Base-by-base conservation (phyloP, 139 green algal species). In the Volvox africanus region DNA sequence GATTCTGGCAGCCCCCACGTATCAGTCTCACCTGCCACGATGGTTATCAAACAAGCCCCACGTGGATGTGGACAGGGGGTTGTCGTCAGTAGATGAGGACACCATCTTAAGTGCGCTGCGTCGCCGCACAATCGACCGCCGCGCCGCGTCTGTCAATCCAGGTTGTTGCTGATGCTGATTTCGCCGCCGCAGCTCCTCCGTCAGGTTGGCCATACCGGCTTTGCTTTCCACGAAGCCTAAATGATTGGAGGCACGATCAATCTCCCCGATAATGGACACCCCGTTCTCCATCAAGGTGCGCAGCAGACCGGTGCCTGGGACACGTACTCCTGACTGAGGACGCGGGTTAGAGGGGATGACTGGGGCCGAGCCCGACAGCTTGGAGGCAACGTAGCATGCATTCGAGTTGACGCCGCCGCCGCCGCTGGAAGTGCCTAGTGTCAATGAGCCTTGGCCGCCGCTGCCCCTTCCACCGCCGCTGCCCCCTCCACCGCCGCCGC, bases 1-100 rank as follows among this genome's bases (percentile, higher is more conserved):
- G n/a, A n/a, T n/a, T n/a, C n/a, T n/a, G 44, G 44, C 44, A 55
- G 44, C 9, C 44, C 44, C 44, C 44, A 9, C 65, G 24, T 28
- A 73, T 73, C 65, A 2, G 21, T 73, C 65, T 24, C n/a, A 87
- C 82, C 82, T 77, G 61, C 19, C n/a, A 12, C 83, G 44, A 13
- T 14, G 1, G 36, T 65, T 37, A 1, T 89, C 67, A 36, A 89
- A 37, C 24, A 89, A 37, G 12, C 67, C 83, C 83, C 83, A 89
- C 14, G 83, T 89, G 24, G 67, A 81, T 0, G 83, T 89, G 35
- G 65, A 80, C 61, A 89, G 83, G 67, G 83, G 67, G 83, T 89
- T 76, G 13, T 80, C 67, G 83, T 89, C 83, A 3, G 21, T 17
- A 11, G 61, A 33, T 6, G 30, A 11, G 21, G 36, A 18, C 61